Evolutionary conservation across 345 rosid species (phyloP).

Genomic region (Ricinus communis): DNA sequence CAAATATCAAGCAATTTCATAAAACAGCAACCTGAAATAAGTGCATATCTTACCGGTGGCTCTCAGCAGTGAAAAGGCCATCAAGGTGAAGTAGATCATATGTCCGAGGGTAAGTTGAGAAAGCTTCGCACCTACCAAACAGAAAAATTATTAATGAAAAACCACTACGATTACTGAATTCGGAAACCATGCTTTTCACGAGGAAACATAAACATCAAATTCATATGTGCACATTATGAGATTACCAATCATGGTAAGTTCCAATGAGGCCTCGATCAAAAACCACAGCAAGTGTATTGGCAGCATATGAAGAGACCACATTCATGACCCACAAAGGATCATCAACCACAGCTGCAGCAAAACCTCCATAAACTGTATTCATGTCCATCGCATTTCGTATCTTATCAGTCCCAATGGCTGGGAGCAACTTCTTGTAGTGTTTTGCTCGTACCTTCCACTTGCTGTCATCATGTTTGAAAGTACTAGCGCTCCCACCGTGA

Average conservation of each 20-base stretch:
- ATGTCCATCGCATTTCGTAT: conserved; percentile 97
- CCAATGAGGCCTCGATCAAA: conserved; percentile 97
- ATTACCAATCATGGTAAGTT: conserved; percentile 89
- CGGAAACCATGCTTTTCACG: too few species aligned
- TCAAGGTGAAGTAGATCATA: conserved; percentile 94
- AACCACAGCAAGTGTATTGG: conserved; percentile 76
- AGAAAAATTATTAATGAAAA: conserved; percentile 20
- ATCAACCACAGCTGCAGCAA: conserved; percentile 71
- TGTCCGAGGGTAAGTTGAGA: conserved; percentile 94
- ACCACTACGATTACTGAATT: not conserved
- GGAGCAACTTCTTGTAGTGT: conserved; percentile 85
- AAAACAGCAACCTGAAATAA: not conserved
- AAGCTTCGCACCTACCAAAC: conserved; percentile 89
- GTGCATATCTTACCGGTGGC: conserved; percentile 65
- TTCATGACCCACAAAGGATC: conserved; percentile 97
- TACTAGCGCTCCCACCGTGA: conserved; percentile 59
- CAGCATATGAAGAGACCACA: conserved; percentile 80
- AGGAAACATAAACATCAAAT: not conserved
- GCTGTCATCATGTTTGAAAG: conserved; percentile 74
- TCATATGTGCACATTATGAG: conserved; percentile 7
- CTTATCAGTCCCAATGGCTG: conserved; percentile 74
- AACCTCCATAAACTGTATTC: conserved; percentile 95
- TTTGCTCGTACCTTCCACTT: conserved; percentile 84
- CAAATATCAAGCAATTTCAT: not conserved
- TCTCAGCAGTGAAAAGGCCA: conserved; percentile 81